A percentile compares a stretch with the other conserved stretches of the same genome.
phyloP scores from a whole-genome alignment of 352 stramenopile species.

The Blastocystis sp. region DNA sequence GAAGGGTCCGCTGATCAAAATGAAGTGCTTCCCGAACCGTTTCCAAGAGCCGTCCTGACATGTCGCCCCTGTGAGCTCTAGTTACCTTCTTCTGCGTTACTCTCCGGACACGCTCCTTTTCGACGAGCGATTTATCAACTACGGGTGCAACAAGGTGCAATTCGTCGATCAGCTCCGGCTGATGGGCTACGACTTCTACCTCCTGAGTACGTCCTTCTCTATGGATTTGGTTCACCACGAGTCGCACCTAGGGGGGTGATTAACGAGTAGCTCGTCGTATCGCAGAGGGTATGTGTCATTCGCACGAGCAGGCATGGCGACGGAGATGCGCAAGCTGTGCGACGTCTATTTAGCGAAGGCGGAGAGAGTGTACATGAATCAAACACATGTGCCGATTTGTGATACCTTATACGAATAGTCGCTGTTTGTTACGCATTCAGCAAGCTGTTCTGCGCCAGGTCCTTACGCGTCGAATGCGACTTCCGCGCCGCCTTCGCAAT shows the following conservation, averaged over 20 bases:
- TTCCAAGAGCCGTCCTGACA: constrained; percentile 39
- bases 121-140: constrained; percentile 64
- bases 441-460: neutral
- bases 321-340: constrained; percentile 37
- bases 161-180: constrained; percentile 40
- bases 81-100: constrained; percentile 49
- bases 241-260: neutral
- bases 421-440: neutral
- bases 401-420: constrained; percentile 40
- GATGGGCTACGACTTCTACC: constrained; percentile 60
- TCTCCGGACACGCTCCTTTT: constrained; percentile 9
- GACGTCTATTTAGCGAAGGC: constrained; percentile 12
- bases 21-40: constrained; percentile 60
- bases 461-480: neutral
- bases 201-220: constrained; percentile 5
- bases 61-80: neutral
- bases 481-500: neutral
- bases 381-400: constrained; percentile 32
- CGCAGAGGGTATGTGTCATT: constrained; percentile 17
- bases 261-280: constrained; percentile 49
- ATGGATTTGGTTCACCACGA: constrained; percentile 55
- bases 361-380: neutral
- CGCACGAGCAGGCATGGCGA: constrained; percentile 15
- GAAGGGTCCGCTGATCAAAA: neutral
- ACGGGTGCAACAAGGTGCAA: constrained; percentile 67